A percentile compares a stretch with the other conserved stretches of the same genome.
Conservation (phyloP, 2,329 filamentous ascomycete genomes). For the Hymenoscyphus fraxineus region DNA sequence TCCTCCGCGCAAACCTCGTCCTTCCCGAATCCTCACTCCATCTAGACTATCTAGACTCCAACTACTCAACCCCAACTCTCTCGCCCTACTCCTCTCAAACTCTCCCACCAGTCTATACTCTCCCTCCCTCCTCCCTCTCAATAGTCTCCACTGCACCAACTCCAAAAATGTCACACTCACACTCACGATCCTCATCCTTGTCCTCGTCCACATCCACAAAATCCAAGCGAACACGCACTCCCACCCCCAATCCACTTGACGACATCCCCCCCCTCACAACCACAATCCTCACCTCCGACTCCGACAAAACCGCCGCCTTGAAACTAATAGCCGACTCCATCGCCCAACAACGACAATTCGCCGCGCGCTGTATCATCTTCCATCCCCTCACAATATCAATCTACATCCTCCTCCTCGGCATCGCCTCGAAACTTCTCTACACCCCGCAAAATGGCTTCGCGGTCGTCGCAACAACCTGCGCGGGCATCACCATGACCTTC, state of each 20-base stretch:
- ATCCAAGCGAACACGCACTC: slow-evolving; percentile 17
- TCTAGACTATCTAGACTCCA: slow-evolving; percentile 47
- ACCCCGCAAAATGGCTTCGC: slow-evolving; percentile 48
- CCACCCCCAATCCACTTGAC: slow-evolving; percentile 37
- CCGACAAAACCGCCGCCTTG: slow-evolving; percentile 65
- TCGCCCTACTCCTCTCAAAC: slow-evolving; percentile 47
- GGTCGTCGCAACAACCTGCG: slow-evolving; percentile 53
- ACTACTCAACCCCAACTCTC: slow-evolving; percentile 61
- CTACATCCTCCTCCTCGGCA: slow-evolving; percentile 42
- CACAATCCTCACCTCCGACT: slow-evolving; percentile 48
- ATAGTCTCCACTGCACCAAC: slow-evolving; percentile 35
- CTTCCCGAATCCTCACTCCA: slow-evolving; percentile 46
- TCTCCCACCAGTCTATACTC: slow-evolving; percentile 34
- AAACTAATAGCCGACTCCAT: slow-evolving; percentile 76
- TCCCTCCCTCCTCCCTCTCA: slow-evolving; percentile 37
- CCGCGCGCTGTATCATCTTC: slow-evolving; percentile 59
- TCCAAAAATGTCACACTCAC: neutral
- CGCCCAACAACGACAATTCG: slow-evolving; percentile 72
- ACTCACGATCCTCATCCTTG: neutral
- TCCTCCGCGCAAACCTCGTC: slow-evolving; percentile 74
- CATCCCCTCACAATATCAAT: slow-evolving; percentile 54
- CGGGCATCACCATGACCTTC: slow-evolving; percentile 60
- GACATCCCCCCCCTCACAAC: slow-evolving; percentile 63
- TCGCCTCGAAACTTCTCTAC: slow-evolving; percentile 41
- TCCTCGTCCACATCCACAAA: slow-evolving; percentile 26